These are phyloP conservation scores for Trebouxiophyceae sp. DNA, from an alignment of 163 green algal genomes.

Conservation along the genomic window DNA sequence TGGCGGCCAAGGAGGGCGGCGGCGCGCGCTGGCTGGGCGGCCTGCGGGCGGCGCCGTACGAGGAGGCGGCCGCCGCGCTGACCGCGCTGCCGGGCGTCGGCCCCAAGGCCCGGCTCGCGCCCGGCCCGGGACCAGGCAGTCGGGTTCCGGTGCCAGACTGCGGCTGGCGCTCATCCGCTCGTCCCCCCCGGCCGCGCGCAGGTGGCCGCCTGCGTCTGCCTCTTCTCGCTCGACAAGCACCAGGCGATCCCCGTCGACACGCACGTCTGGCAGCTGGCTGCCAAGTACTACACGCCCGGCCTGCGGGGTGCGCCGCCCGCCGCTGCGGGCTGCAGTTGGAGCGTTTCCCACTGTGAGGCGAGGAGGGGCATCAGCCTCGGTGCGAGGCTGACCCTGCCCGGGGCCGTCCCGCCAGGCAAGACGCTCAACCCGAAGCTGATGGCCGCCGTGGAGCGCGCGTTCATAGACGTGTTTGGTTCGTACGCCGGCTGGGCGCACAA, in stretches of 20 bases:
- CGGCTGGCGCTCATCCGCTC: too few species aligned
- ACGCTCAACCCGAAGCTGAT: conserved; percentile 19
- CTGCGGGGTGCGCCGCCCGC: conserved; percentile 33
- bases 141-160: background rate
- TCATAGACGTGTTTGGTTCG: conserved; percentile 33
- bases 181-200: too few species aligned
- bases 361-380: too few species aligned
- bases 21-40: conserved; percentile 66
- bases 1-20: conserved; percentile 55
- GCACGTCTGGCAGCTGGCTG: conserved; percentile 84
- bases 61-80: conserved; percentile 57
- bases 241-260: conserved; percentile 88
- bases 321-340: too few species aligned
- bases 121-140: background rate
- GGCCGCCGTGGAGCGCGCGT: conserved; percentile 25
- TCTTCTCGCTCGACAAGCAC: conserved; percentile 92
- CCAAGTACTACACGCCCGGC: conserved; percentile 62
- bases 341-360: too few species aligned
- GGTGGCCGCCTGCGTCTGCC: conserved; percentile 74
- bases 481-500: conserved; percentile 56
- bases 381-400: too few species aligned
- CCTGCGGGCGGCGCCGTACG: conserved; percentile 51
- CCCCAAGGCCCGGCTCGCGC: conserved; percentile 64
- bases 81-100: conserved; percentile 66
- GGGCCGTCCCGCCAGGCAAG: too few species aligned